Base-by-base conservation (phyloP, 805 yeast genomes). In the Myxozyma mucilagina region DNA sequence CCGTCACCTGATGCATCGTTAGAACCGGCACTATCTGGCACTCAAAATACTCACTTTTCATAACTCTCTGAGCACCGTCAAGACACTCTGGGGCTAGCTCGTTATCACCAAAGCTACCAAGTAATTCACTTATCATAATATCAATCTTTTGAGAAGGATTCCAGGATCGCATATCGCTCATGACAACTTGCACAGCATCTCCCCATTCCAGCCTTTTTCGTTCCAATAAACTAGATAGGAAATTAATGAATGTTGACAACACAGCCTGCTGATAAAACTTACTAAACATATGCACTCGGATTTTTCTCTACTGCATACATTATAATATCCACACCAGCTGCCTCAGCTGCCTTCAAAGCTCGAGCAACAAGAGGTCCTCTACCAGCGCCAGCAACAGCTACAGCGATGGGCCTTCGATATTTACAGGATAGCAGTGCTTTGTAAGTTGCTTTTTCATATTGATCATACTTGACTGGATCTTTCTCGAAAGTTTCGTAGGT, bases 51-150 rank as follows among this genome's bases (percentile, higher is more conserved):
- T 31, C 55, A 64, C 67, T 45, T 73, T 82, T 79, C 67, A 80
- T 61, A 67, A 70, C 67, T 51, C 69, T 64, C 54, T 81, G 80
- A 16, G 79, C 68, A 0, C 79, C 74, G 48, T 76, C 76, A 2
- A 90, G 72, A 60, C 94, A 86, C 71, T 92, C 98, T 0, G 98
- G 97, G 8, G 89, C 81, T 16, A 90, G 78, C 71, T 92, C 97
- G 73, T 92, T 93, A 72, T 96, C 93, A 3, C 96, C 97, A 75
- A 93, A 88, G 14, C 96, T 89, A 5, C 97, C 97, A 32, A 92
- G 73, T 7, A 93, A 75, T 72, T 92, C 97, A 47, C 96, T 87
- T 1, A 93, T 79, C 8, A 91, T 80, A 47, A 92, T 69, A 69
- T 88, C 81, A 58, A 80, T 79, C 16, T 76, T 75, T 11, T 70